A percentile compares a stretch with the other conserved stretches of the same genome.
Conservation (phyloP, 2,329 filamentous ascomycete species). For the Leptodontidium sp. region DNA sequence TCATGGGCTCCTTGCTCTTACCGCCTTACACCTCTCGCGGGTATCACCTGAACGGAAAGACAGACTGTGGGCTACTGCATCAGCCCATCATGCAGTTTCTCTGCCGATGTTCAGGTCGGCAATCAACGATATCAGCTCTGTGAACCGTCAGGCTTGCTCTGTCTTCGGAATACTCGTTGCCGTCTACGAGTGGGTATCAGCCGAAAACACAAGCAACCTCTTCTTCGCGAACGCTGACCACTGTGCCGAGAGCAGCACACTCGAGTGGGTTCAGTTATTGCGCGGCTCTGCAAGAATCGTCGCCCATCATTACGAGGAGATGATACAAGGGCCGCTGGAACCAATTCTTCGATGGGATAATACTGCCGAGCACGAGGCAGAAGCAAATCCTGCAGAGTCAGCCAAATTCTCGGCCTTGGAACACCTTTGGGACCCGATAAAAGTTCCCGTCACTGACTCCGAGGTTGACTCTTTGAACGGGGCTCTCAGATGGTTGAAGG, state of each 20-base stretch:
- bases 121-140: conserved; percentile 21
- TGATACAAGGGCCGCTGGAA: not conserved
- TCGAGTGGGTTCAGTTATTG: conserved; percentile 8
- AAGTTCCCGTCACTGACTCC: not conserved
- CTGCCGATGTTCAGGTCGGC: conserved; percentile 26
- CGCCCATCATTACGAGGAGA: not conserved
- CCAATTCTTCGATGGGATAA: not conserved
- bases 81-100: conserved; percentile 26
- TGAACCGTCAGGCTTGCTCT: conserved; percentile 34
- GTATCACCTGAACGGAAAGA: conserved; percentile 22
- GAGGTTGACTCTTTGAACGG: conserved; percentile 23
- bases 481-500: conserved; percentile 15
- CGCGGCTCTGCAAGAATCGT: conserved; percentile 7
- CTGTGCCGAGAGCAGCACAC: not conserved
- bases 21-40: conserved; percentile 34
- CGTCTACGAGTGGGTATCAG: conserved; percentile 31
- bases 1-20: conserved; percentile 33
- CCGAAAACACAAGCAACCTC: conserved; percentile 25
- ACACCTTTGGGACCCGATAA: not conserved
- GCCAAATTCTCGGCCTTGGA: not conserved
- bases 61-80: conserved; percentile 19
- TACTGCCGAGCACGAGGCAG: not conserved
- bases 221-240: conserved; percentile 27
- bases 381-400: not conserved
- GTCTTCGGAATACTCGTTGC: conserved; percentile 30